These are phyloP conservation scores for Cardiospermum halicacabum DNA, from an alignment of 345 rosid species.

Conservation along the genomic window DNA sequence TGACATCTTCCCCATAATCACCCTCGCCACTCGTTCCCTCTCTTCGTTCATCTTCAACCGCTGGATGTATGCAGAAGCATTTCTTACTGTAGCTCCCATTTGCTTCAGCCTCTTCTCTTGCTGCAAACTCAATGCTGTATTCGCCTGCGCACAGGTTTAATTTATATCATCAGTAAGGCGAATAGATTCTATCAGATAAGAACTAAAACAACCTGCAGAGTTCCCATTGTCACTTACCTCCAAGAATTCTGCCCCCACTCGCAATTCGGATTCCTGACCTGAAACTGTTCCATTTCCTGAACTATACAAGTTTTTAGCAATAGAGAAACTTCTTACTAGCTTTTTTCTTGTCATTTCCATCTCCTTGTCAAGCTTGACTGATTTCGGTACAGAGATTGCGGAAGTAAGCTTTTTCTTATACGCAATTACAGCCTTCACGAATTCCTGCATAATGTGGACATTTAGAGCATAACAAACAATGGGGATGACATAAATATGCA, in stretches of 20 bases:
- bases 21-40: slow-evolving; percentile 35
- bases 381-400: slow-evolving; percentile 14
- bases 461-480: too few relatives aligned
- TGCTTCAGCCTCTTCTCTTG: slow-evolving; percentile 63
- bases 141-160: slow-evolving; percentile 26
- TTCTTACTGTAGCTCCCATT: slow-evolving; percentile 70
- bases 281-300: slow-evolving; percentile 17
- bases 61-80: slow-evolving; percentile 36
- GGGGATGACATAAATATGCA: too few relatives aligned
- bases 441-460: slow-evolving; percentile 14
- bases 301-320: slow-evolving; percentile 29
- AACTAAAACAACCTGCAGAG: background rate
- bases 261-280: slow-evolving; percentile 32
- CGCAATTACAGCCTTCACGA: slow-evolving; percentile 50
- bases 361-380: slow-evolving; percentile 21
- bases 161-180: background rate
- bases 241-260: slow-evolving; percentile 36
- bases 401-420: slow-evolving; percentile 35
- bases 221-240: slow-evolving; percentile 28
- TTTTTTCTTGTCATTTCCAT: slow-evolving; percentile 33
- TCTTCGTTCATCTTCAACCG: slow-evolving; percentile 39
- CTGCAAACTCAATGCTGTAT: slow-evolving; percentile 43
- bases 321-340: slow-evolving; percentile 40
- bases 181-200: background rate
- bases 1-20: slow-evolving; percentile 43